A percentile compares a stretch with the other conserved stretches of the same genome.
Conservation (phyloP, 768 basidiomycete genomes). For the Stropharia rugosoannulata region DNA sequence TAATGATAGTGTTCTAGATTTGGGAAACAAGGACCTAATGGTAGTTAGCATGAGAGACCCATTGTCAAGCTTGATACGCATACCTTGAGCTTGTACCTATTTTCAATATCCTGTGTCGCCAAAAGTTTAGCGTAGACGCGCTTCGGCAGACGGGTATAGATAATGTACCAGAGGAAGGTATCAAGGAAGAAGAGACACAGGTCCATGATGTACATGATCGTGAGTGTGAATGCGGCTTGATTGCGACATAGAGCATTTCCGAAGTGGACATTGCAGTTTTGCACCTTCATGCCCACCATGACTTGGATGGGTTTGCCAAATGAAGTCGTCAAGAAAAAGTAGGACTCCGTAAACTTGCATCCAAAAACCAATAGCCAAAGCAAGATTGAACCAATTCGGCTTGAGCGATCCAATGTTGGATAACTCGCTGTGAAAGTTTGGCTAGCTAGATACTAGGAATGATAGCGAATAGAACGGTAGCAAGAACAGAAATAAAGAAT, state of each 20-base stretch:
- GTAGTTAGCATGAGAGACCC: constrained; percentile 3
- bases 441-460: constrained; percentile 96
- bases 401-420: constrained; percentile 59
- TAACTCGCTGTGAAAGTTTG: constrained; percentile 99
- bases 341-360: constrained; percentile 96
- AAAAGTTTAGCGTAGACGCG: constrained; percentile 95
- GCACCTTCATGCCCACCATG: constrained; percentile 97
- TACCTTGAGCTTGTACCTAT: constrained; percentile 99
- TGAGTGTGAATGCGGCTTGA: constrained; percentile 91
- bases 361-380: constrained; percentile 94
- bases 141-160: constrained; percentile 94
- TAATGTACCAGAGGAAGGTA: constrained; percentile 99
- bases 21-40: constrained; percentile 91
- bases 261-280: constrained; percentile 85
- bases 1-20: constrained; percentile 99
- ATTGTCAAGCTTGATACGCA: constrained; percentile 14
- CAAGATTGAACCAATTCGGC: constrained; percentile 74
- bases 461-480: constrained; percentile 83
- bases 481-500: constrained; percentile 89
- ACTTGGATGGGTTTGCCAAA: constrained; percentile 92
- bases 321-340: constrained; percentile 96
- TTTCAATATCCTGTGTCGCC: constrained; percentile 93
- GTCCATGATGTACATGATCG: constrained; percentile 99
- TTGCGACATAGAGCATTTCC: constrained; percentile 83
- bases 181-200: constrained; percentile 96